Percentiles rank a stretch among this genome's conserved stretches.
These are phyloP conservation scores for Vigna mungo DNA, from an alignment of 306 rosid genomes.

Conservation along the genomic window DNA sequence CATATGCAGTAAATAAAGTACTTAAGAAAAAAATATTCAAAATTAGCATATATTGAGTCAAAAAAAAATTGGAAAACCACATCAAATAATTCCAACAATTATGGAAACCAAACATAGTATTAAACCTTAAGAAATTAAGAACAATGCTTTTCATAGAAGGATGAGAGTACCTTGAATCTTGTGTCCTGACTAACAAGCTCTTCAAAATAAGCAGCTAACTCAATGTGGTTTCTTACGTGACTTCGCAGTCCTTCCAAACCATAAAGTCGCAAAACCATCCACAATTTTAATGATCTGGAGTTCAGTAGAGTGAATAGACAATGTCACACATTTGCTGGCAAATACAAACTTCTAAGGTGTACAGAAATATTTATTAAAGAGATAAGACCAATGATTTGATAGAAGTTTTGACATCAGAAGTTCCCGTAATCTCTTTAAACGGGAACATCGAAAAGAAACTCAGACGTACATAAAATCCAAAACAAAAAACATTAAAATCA, in stretches of 20 bases:
- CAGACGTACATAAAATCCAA: conserved; percentile 5
- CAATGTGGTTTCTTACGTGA: conserved; percentile 77
- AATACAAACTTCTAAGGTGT: conserved; percentile 19
- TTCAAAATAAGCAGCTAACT: conserved; percentile 76
- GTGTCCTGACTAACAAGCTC: conserved; percentile 70
- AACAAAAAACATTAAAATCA: conserved; percentile 36
- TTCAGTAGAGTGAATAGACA: conserved; percentile 30
- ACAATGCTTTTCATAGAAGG: conserved; percentile 12
- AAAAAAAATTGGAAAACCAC: neutral
- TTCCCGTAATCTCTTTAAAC: conserved; percentile 7
- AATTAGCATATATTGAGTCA: conserved; percentile 27
- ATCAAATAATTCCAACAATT: too few relatives aligned
- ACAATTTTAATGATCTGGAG: conserved; percentile 81
- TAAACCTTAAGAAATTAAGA: neutral
- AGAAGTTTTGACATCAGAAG: neutral
- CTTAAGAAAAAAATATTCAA: conserved; percentile 24
- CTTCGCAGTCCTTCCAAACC: conserved; percentile 79
- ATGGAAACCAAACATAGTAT: too few relatives aligned
- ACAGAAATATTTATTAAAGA: conserved; percentile 16
- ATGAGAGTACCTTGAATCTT: conserved; percentile 76
- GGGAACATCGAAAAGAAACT: conserved; percentile 22
- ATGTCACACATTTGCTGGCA: conserved; percentile 20
- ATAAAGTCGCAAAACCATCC: conserved; percentile 93
- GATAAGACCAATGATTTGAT: neutral
- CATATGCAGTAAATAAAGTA: neutral